phyloP scores from a whole-genome alignment of 768 basidiomycete genomes.

The Agrocybe chaxingu region DNA sequence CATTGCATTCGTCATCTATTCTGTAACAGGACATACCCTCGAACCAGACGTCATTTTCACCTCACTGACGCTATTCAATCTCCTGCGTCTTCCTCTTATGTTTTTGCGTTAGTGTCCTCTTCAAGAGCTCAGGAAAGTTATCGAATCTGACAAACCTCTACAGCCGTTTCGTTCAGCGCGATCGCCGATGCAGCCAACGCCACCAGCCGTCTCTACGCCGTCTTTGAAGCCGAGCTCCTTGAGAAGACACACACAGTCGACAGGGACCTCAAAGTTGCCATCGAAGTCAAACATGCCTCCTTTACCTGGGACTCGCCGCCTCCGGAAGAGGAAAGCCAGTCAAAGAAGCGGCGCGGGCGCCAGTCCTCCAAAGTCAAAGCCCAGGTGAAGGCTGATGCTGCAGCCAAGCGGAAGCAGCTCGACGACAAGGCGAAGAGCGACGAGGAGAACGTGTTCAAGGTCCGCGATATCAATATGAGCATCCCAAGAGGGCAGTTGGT shows the following conservation, averaged over 20 bases:
- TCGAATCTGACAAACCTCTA: conserved; percentile 5
- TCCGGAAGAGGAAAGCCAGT: conserved; percentile 34
- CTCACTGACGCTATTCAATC: conserved; percentile 80
- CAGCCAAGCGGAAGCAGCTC: conserved; percentile 25
- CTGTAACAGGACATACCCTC: conserved; percentile 63
- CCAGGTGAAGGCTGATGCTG: conserved; percentile 22
- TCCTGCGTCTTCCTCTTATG: conserved; percentile 81
- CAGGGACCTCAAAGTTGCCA: conserved; percentile 51
- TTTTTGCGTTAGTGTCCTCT: conserved; percentile 44
- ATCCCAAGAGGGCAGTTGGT: conserved; percentile 77
- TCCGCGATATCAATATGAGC: conserved; percentile 59
- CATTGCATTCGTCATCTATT: conserved; percentile 72
- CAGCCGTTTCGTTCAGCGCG: conserved; percentile 69
- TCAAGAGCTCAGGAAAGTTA: conserved; percentile 7
- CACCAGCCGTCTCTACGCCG: conserved; percentile 66
- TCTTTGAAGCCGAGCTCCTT: conserved; percentile 82
- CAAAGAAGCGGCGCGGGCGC: conserved; percentile 10
- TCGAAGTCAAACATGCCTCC: conserved; percentile 63
- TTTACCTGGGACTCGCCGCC: conserved; percentile 89
- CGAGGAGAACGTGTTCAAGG: conserved; percentile 52
- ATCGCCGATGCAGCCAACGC: conserved; percentile 86
- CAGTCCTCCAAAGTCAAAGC: conserved; percentile 15
- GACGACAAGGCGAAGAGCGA: conserved; percentile 28
- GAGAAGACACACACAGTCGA: conserved; percentile 57
- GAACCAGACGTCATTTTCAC: conserved; percentile 77